Base-by-base conservation (phyloP, 2,329 filamentous ascomycete genomes). In the Lasiodiplodia sp. region DNA sequence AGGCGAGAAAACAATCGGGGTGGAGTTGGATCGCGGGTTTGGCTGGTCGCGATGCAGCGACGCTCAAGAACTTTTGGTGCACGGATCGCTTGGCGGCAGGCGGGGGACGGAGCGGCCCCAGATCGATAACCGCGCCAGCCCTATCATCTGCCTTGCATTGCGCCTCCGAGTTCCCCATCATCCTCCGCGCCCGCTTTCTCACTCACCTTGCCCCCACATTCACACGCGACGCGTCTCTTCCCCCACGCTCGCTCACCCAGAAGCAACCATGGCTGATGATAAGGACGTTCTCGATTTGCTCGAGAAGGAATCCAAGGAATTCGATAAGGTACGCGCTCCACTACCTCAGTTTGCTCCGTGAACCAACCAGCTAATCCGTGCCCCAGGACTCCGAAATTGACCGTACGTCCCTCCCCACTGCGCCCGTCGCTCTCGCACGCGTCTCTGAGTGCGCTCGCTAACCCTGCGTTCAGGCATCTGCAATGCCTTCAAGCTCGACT, bases 321-420 rank as follows among this genome's bases (percentile, higher is more conserved):
- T 95, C 77, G 91, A 92, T 77, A 98, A 97, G 87, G 93, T 90
- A 74, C 75, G 79, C 49, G 37, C 44, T 47, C 34, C 21, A 49
- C 57, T 44, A 10, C 49, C 51, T 25, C 23, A 52, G 58, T 4
- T 47, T 21, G 18, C 55, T 51, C 37, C 25, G 44, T 53, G 49
- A 34, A 38, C 25, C 28, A 14, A 25, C 28, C 51, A 38, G 60
- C 60, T 64, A 21, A 64, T 21, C 5, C 37, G 7, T 10, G 28
- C 28, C 12, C 28, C 72, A 97, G 92, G 96, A 98, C 87, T 91
- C 92, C 69, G 95, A 98, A 79, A 98, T 98, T 75, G 93, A 97
- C 77, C 92, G 95, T 75, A 71, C 51, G 74, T 70, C 40, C 40
- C 51, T 51, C 14, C 16, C 40, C 21, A 8, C 11, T 37, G 25